A percentile compares a stretch with the other conserved stretches of the same genome.
phyloP scores from a whole-genome alignment of 805 yeast species.

The Aciculoconidium aculeatum region DNA sequence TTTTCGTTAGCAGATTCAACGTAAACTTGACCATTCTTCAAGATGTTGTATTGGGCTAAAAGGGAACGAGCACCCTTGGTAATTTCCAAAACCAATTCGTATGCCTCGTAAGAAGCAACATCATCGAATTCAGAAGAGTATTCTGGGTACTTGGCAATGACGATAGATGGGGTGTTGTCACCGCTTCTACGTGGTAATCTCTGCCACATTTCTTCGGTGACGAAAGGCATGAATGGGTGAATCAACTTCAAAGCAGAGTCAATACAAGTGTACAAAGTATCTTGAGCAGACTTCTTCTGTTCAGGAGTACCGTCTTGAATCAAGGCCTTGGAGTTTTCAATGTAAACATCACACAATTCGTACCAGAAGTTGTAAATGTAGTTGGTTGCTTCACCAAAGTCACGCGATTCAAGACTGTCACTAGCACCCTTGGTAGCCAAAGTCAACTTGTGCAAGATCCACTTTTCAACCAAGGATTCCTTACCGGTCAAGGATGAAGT shows the following conservation, averaged over 20 bases:
- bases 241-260: conserved; percentile 88
- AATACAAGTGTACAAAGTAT: conserved; percentile 86
- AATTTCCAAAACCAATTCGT: conserved; percentile 77
- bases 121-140: conserved; percentile 58
- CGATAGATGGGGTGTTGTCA: conserved; percentile 67
- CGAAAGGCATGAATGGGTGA: conserved; percentile 97
- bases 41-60: conserved; percentile 82
- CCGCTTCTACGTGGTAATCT: conserved; percentile 83
- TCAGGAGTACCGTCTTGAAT: conserved; percentile 84
- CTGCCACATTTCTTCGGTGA: conserved; percentile 99
- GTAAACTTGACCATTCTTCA: conserved; percentile 81
- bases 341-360: conserved; percentile 94
- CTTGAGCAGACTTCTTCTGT: conserved; percentile 86
- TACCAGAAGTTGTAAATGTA: conserved; percentile 93
- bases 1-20: conserved; percentile 60
- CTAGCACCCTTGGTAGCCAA: conserved; percentile 60
- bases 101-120: conserved; percentile 60
- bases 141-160: conserved; percentile 74
- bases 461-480: conserved; percentile 89
- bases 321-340: conserved; percentile 92
- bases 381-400: conserved; percentile 82
- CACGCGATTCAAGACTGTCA: conserved; percentile 71
- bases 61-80: conserved; percentile 90
- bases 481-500: conserved; percentile 59
- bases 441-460: conserved; percentile 88